Evolutionary conservation across 176 grass and related monocot species (phyloP).

Genomic region (Avena insularis): DNA sequence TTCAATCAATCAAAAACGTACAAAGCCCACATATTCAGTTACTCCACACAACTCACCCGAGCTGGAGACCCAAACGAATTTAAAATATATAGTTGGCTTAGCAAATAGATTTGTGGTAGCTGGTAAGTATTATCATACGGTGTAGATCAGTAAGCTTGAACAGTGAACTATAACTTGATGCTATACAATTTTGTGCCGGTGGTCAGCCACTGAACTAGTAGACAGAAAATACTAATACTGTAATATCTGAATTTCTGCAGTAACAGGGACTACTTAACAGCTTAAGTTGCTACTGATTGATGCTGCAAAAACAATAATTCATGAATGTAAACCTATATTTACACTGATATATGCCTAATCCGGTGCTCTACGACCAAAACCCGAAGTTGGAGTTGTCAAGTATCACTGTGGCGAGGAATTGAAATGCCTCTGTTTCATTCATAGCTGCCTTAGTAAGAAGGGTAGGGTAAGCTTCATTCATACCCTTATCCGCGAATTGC

Average conservation of each 20-base stretch:
- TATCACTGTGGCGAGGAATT: neutral
- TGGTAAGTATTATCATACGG: neutral
- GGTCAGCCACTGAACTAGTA: neutral
- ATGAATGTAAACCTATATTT: neutral
- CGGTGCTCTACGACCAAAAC: neutral
- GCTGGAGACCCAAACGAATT: neutral
- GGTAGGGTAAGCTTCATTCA: neutral
- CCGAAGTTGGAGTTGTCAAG: neutral
- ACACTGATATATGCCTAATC: neutral
- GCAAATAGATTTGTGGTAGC: neutral
- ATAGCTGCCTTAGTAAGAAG: neutral
- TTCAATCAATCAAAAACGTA: neutral
- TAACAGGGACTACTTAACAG: neutral
- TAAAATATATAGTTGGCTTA: neutral
- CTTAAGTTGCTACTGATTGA: neutral
- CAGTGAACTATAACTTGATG: neutral
- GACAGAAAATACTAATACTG: neutral
- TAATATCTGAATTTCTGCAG: slow-evolving; percentile 8
- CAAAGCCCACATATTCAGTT: neutral
- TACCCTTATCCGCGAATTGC: slow-evolving; percentile 88
- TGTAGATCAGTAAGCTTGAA: neutral
- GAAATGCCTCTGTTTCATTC: neutral
- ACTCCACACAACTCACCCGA: neutral
- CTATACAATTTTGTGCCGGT: neutral
- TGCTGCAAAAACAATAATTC: neutral